A percentile compares a stretch with the other conserved stretches of the same genome.
Evolutionary conservation across 2,329 filamentous ascomycete species (phyloP).

Genomic region (Lomentospora prolificans): DNA sequence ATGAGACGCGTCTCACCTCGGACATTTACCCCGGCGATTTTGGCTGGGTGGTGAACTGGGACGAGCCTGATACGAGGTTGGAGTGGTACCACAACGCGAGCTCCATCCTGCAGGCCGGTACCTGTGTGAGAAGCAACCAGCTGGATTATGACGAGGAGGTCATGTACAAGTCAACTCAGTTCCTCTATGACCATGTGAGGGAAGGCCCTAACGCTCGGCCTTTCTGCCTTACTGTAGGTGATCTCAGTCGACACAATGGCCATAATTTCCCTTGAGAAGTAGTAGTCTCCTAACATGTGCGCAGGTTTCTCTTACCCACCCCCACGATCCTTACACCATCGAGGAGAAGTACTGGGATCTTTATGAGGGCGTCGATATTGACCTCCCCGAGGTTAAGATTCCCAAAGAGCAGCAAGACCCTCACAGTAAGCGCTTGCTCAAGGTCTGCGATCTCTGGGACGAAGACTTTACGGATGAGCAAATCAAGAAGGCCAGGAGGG

Average conservation of each 20-base stretch:
- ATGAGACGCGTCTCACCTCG: constrained; percentile 83
- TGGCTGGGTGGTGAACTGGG: constrained; percentile 94
- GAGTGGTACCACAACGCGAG: constrained; percentile 98
- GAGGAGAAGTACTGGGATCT: constrained; percentile 88
- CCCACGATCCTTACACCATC: constrained; percentile 92
- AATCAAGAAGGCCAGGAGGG: constrained; percentile 73
- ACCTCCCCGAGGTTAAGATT: constrained; percentile 68
- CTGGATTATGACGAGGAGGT: constrained; percentile 94
- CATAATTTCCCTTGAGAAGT: too few relatives aligned
- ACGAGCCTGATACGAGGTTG: constrained; percentile 72
- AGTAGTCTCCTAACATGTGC: constrained; percentile 23
- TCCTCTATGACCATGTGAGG: constrained; percentile 84
- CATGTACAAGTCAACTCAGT: constrained; percentile 84
- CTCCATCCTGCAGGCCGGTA: constrained; percentile 81
- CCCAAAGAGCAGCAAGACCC: constrained; percentile 73
- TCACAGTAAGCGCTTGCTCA: constrained; percentile 77
- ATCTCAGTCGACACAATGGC: too few relatives aligned
- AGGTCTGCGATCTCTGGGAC: constrained; percentile 79
- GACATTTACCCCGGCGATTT: constrained; percentile 94
- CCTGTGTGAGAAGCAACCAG: constrained; percentile 86
- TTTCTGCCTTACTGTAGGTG: constrained; percentile 67
- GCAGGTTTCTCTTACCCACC: constrained; percentile 73
- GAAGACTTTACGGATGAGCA: constrained; percentile 77
- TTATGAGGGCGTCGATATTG: constrained; percentile 83
- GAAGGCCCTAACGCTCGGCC: constrained; percentile 63